Evolutionary conservation across 768 basidiomycete genomes (phyloP), one percentile per base, ranked within the genome.

Genomic region (Lentinula edodes): DNA sequence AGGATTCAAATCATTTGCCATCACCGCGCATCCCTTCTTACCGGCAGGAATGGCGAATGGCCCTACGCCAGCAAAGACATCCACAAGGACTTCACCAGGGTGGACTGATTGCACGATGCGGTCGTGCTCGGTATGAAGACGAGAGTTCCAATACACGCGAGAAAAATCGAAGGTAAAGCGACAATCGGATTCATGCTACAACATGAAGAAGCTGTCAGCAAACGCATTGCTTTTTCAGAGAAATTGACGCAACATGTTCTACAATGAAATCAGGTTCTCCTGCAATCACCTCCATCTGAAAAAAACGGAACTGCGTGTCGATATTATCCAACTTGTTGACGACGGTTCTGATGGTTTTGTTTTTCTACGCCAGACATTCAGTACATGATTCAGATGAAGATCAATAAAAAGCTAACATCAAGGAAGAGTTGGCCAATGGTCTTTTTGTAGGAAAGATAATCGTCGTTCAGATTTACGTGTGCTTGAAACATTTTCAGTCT

Each of bases 121-220:
- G 32, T 87, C 85, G 69, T 99, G 97, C 70, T 99, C 97, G 4
- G 87, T 86, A 61, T 93, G 90, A 39, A 99, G 76, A 41, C 97
- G 87, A 15, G 95, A 96, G 76, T 99, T 99, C 95, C 95, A 99
- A 74, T 99, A 99, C 12, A 98, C 97, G 69, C 87, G 80, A 6
- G 90, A 87, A 70, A 98, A 99, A 72, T 99, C 95, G 68, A 99
- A 98, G 1, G 82, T 88, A 74, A 98, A 98, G 36, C 77, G 79
- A 72, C 95, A 98, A 66, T 86, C 83, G 7, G 88, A 84, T 77
- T 99, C 96, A 64, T 81, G 81, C 95, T 97, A 67, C 13, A 16
- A 58, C 42, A 41, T 15, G 20, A 41, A 4, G 13, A 6, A 32
- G 18, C 10, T 48, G 28, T n/a, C 8, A 36, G 46, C 12, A 38